phyloP scores from a whole-genome alignment of 176 grass and related monocot genomes.

The Cymbopogon citratus region DNA sequence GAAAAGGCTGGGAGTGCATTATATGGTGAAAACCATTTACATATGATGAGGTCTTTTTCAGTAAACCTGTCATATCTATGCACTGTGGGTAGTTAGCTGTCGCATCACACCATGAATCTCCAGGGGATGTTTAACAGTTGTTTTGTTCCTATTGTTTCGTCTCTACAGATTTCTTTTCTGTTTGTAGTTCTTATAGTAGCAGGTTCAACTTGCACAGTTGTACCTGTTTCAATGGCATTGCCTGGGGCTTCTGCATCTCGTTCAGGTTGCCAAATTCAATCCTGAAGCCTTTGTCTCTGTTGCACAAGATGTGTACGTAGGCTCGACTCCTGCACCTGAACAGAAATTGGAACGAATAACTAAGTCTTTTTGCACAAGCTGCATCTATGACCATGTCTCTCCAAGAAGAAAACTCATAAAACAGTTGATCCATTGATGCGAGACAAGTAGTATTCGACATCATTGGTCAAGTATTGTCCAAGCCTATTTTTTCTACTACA shows the following conservation, averaged over 20 bases:
- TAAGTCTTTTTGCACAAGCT: slow-evolving; percentile 23
- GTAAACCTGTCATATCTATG: slow-evolving; percentile 47
- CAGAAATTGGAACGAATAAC: slow-evolving; percentile 13
- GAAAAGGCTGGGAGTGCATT: slow-evolving; percentile 2
- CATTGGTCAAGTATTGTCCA: neutral
- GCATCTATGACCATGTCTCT: neutral
- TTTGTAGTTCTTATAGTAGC: slow-evolving; percentile 18
- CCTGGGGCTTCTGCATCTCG: neutral
- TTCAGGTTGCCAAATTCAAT: slow-evolving; percentile 4
- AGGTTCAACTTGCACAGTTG: slow-evolving; percentile 26
- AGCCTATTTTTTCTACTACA: neutral
- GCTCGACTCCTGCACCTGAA: slow-evolving; percentile 75
- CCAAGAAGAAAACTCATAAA: neutral
- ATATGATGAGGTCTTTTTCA: slow-evolving; percentile 30
- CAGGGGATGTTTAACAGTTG: slow-evolving; percentile 40
- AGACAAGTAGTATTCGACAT: neutral
- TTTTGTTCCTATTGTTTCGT: slow-evolving; percentile 17
- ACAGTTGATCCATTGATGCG: neutral
- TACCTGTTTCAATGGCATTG: slow-evolving; percentile 20
- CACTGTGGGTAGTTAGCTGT: slow-evolving; percentile 41
- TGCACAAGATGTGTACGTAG: slow-evolving; percentile 70
- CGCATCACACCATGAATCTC: slow-evolving; percentile 52
- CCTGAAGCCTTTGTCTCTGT: slow-evolving; percentile 27
- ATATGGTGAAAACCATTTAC: slow-evolving; percentile 48
- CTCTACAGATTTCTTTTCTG: slow-evolving; percentile 20